phyloP scores from a whole-genome alignment of 345 rosid genomes.

The Ailanthus altissimus region DNA sequence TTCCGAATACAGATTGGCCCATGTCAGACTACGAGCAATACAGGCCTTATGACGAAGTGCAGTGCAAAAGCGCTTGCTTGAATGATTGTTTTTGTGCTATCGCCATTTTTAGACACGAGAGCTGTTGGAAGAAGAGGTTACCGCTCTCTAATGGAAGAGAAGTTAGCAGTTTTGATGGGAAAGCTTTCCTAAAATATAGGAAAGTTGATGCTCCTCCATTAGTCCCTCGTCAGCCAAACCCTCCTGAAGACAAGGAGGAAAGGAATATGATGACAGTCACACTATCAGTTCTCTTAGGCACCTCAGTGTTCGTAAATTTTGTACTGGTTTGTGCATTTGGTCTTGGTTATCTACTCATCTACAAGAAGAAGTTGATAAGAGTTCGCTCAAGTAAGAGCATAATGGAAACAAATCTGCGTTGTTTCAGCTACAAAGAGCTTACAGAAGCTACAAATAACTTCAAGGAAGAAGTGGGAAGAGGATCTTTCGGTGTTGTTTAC shows the following conservation, averaged over 20 bases:
- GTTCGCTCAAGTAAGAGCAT: neutral
- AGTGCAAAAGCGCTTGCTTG: slow-evolving; percentile 2
- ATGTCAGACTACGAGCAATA: neutral
- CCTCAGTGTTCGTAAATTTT: slow-evolving; percentile 29
- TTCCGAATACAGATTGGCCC: neutral
- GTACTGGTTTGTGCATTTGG: slow-evolving; percentile 8
- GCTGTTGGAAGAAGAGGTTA: slow-evolving; percentile 39
- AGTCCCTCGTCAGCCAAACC: too few species aligned
- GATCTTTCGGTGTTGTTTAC: too few species aligned
- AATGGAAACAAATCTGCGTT: slow-evolving; percentile 26
- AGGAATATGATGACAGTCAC: neutral
- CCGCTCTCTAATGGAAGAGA: slow-evolving; percentile 40
- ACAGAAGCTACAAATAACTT: too few species aligned
- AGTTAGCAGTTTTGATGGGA: neutral
- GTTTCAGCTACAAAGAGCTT: slow-evolving; percentile 22
- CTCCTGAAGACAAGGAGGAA: neutral
- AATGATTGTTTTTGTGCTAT: slow-evolving; percentile 1
- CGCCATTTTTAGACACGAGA: neutral
- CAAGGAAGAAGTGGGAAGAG: too few species aligned
- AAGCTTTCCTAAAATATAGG: neutral
- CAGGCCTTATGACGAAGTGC: neutral
- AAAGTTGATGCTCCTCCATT: slow-evolving; percentile 8
- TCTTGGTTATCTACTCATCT: slow-evolving; percentile 19
- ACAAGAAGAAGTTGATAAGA: slow-evolving; percentile 6
- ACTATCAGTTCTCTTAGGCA: slow-evolving; percentile 26